A percentile compares a stretch with the other conserved stretches of the same genome.
Evolutionary conservation across 2,329 filamentous ascomycete species (phyloP).

Genomic region (Tolypocladium sp.): DNA sequence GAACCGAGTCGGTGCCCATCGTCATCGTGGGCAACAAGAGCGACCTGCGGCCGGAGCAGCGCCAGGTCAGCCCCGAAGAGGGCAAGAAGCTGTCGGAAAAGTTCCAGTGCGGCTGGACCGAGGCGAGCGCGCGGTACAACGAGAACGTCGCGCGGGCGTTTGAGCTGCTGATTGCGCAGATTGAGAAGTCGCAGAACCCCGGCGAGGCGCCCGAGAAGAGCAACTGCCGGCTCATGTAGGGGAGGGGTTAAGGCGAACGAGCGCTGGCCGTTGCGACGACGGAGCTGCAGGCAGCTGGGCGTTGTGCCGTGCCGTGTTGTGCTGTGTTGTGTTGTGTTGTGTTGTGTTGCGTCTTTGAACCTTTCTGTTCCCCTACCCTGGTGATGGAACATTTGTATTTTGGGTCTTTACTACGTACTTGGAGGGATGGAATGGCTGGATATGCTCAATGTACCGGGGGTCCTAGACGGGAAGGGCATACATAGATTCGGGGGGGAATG

Average conservation of each 20-base stretch:
- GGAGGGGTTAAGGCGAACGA: background rate
- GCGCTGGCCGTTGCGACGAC: background rate
- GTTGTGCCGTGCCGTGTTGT: background rate
- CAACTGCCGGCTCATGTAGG: constrained; percentile 80
- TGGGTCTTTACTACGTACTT: background rate
- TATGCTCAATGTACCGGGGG: background rate
- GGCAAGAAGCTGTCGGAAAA: constrained; percentile 78
- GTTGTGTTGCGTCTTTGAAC: background rate
- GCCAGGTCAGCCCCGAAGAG: constrained; percentile 80
- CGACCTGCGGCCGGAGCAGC: constrained; percentile 84
- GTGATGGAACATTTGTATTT: background rate
- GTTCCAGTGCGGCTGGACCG: constrained; percentile 87
- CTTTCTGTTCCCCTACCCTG: background rate
- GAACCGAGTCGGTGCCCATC: constrained; percentile 84
- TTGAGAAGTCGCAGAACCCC: constrained; percentile 90
- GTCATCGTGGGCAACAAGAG: constrained; percentile 97
- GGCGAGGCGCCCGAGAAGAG: constrained; percentile 69
- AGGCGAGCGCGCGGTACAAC: constrained; percentile 89
- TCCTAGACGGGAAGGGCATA: background rate
- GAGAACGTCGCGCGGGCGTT: constrained; percentile 91
- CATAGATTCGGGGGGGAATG: background rate
- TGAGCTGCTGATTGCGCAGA: constrained; percentile 86
- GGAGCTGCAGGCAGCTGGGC: constrained; percentile 4
- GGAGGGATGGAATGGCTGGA: background rate
- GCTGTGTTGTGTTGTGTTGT: too few species aligned